These are phyloP conservation scores for Mortierella hygrophila DNA, from an alignment of 192 early-diverging fungal species.

Conservation along the genomic window DNA sequence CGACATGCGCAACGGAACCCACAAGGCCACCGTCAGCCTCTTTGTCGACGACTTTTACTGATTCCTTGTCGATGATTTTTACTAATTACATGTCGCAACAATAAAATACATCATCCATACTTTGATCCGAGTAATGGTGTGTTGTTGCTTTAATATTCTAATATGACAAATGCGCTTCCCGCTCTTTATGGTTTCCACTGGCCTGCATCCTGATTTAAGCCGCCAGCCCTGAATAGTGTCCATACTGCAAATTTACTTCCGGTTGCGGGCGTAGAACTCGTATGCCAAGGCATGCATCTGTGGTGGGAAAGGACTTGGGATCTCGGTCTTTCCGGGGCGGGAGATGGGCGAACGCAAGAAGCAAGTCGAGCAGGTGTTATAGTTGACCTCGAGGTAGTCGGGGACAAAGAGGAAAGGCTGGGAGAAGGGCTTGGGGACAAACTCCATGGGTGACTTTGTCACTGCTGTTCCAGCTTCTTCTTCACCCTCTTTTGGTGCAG, in stretches of 20 bases:
- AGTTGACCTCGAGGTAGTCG: conserved; percentile 97
- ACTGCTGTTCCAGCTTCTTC: conserved; percentile 27
- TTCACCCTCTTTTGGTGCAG: conserved; percentile 55
- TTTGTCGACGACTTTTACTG: conserved; percentile 40
- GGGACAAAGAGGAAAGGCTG: conserved; percentile 97
- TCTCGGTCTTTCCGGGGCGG: conserved; percentile 85
- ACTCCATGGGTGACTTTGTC: conserved; percentile 58
- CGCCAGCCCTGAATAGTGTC: background rate
- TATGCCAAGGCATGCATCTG: conserved; percentile 91
- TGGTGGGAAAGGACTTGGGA: conserved; percentile 95
- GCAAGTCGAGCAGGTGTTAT: conserved; percentile 90
- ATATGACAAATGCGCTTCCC: background rate
- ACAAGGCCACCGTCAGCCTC: conserved; percentile 32
- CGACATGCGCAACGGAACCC: conserved; percentile 33
- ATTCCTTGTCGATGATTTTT: too few species aligned
- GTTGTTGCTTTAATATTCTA: conserved; percentile 4
- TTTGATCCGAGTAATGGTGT: background rate
- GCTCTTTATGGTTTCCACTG: background rate
- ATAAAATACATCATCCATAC: background rate
- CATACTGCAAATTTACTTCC: conserved; percentile 33
- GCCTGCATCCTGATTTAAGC: background rate
- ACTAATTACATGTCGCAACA: background rate
- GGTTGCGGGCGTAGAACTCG: conserved; percentile 87
- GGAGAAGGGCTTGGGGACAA: conserved; percentile 79
- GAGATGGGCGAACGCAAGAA: conserved; percentile 92